Percentiles rank a stretch among this genome's conserved stretches.
Evolutionary conservation across 2,329 filamentous ascomycete genomes (phyloP).

Genomic region (Fusarium coicis): DNA sequence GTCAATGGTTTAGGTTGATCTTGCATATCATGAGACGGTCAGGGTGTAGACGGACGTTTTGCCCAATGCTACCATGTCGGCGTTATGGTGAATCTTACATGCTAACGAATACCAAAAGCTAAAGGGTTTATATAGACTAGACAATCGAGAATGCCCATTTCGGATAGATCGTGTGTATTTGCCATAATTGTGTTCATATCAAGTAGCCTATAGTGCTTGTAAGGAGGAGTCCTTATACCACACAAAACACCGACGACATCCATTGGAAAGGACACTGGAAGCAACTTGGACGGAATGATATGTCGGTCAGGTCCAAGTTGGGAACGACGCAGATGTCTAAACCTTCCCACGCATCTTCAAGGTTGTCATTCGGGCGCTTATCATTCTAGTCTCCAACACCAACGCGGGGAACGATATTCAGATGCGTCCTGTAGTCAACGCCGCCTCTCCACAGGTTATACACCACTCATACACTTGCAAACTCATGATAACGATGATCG

Average conservation of each 20-base stretch:
- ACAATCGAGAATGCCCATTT: background rate
- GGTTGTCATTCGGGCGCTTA: constrained; percentile 7
- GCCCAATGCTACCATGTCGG: background rate
- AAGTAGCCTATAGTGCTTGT: background rate
- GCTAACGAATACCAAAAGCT: background rate
- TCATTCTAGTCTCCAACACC: background rate
- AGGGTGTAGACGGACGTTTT: background rate
- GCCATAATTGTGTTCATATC: background rate
- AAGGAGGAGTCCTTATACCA: background rate
- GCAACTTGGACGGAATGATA: background rate
- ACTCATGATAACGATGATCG: background rate
- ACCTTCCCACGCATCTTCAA: background rate
- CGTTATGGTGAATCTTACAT: background rate
- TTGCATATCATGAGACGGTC: background rate
- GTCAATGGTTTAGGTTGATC: background rate
- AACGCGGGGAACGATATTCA: background rate
- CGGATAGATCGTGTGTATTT: background rate
- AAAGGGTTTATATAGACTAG: background rate
- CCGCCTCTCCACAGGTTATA: background rate
- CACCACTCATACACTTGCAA: background rate
- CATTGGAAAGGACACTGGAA: background rate
- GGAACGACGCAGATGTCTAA: background rate
- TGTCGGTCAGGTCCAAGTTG: background rate
- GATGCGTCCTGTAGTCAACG: background rate
- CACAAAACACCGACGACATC: background rate